Percentiles rank a stretch among this genome's conserved stretches.
Evolutionary conservation across 148 eudicot genomes (phyloP).

Genomic region (Spergularia bocconei): DNA sequence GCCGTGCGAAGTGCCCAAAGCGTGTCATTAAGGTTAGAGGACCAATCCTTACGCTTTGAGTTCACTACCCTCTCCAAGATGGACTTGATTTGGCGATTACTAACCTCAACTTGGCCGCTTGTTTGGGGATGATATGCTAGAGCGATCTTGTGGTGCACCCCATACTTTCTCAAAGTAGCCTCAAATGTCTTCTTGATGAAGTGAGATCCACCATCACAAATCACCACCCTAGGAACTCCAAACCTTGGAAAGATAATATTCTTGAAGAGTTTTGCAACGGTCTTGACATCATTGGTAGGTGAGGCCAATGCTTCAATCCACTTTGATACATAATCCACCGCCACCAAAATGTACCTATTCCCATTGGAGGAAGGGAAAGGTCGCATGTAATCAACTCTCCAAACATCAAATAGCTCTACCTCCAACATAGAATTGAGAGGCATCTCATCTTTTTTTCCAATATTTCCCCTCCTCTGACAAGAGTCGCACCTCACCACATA

Average conservation of each 20-base stretch:
- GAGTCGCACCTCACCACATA: background rate
- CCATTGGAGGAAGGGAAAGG: background rate
- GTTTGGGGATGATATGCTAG: background rate
- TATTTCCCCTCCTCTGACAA: background rate
- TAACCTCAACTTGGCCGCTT: background rate
- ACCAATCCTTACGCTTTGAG: conserved; percentile 7
- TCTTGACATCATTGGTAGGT: background rate
- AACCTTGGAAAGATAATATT: background rate
- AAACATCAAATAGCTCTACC: background rate
- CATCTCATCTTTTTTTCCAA: background rate
- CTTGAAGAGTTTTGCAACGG: background rate
- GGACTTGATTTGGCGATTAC: background rate
- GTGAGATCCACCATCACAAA: background rate
- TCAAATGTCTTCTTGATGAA: background rate
- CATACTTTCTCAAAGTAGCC: background rate
- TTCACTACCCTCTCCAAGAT: background rate
- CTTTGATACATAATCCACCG: background rate
- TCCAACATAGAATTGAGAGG: background rate
- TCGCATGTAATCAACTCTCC: background rate
- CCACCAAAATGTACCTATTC: background rate
- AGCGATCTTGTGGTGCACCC: background rate
- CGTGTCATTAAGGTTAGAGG: background rate
- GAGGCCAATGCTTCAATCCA: background rate
- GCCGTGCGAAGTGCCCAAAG: conserved; percentile 18
- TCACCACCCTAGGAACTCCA: background rate